phyloP scores from a whole-genome alignment of 305 asterid genomes.

The Fraxinus floribunda region DNA sequence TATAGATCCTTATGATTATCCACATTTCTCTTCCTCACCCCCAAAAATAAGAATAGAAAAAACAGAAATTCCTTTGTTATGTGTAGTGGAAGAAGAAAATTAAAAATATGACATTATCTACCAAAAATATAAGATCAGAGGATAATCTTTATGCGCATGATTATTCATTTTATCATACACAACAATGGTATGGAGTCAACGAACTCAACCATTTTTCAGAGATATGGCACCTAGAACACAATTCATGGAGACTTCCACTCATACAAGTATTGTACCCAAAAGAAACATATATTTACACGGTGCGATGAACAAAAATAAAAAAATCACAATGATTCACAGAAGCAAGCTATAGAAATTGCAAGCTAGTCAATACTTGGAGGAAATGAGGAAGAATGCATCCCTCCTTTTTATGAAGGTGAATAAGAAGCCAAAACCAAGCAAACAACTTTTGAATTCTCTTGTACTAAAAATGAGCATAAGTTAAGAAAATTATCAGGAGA shows the following conservation, averaged over 20 bases:
- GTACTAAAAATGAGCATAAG: not conserved
- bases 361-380: not conserved
- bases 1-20: not conserved
- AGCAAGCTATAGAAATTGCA: not conserved
- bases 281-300: not conserved
- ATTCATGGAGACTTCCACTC: not conserved
- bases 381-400: not conserved
- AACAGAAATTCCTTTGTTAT: not conserved
- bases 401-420: not conserved
- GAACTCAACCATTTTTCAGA: not conserved
- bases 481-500: not conserved
- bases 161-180: not conserved
- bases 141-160: not conserved
- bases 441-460: not conserved
- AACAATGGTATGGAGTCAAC: not conserved
- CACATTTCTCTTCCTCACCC: not conserved
- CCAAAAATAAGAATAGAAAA: not conserved
- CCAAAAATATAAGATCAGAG: not conserved
- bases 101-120: not conserved
- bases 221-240: not conserved
- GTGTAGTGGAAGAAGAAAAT: not conserved
- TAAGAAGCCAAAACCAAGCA: not conserved
- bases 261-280: not conserved
- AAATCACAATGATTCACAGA: not conserved
- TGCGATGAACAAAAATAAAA: not conserved